Conservation (phyloP, 352 stramenopile genomes). For the Phytophthora quininea region DNA sequence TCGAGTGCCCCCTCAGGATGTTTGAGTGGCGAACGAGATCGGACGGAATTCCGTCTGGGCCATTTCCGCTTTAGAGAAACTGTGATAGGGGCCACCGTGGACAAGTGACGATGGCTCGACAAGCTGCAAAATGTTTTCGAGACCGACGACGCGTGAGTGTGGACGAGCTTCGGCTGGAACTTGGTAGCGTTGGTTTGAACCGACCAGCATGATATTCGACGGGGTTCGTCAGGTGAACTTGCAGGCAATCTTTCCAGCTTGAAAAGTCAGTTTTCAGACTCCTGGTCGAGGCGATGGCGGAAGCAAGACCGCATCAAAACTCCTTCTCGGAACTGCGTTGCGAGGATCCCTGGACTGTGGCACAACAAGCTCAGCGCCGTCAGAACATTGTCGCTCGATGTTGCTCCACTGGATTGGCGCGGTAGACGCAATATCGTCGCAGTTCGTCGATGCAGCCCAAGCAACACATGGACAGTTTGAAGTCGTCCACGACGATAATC, state of each 20-base stretch:
- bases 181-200: no score
- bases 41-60: no score
- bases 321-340: not conserved
- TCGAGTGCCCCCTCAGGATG: conserved; percentile 15
- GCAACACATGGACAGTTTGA: conserved; percentile 9
- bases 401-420: not conserved
- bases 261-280: conserved; percentile 4
- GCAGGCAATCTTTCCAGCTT: conserved; percentile 5
- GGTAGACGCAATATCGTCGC: not conserved
- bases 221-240: not conserved
- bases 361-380: conserved; percentile 5
- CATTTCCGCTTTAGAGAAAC: no score
- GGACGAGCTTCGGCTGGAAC: no score
- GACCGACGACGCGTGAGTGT: no score
- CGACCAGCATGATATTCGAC: not conserved
- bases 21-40: not conserved
- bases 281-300: not conserved
- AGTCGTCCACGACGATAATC: conserved; percentile 8
- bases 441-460: conserved; percentile 5
- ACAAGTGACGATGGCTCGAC: no score
- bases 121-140: no score
- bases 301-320: conserved; percentile 16
- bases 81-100: no score
- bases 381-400: conserved; percentile 6
- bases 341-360: conserved; percentile 1